Evolutionary conservation across 495 filamentous ascomycete genomes (phyloP).

Genomic region (Hypomontagnella monticulosa): DNA sequence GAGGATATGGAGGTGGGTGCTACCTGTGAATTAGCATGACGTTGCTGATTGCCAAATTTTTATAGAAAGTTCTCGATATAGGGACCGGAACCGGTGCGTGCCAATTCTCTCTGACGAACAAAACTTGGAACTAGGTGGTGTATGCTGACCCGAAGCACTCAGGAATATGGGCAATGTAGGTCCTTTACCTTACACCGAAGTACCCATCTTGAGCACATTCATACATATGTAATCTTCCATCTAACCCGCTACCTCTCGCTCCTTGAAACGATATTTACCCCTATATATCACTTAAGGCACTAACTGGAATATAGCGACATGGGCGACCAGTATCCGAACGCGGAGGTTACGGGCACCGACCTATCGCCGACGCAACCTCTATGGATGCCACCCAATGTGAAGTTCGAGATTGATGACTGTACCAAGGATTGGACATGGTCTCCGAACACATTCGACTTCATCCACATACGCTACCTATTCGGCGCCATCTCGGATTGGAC

Average conservation of each 20-base stretch:
- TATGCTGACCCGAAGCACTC: too few relatives aligned
- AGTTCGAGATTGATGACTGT: slow-evolving; percentile 32
- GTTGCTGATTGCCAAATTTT: slow-evolving; percentile 49
- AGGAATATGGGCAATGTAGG: slow-evolving; percentile 66
- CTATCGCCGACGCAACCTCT: slow-evolving; percentile 20
- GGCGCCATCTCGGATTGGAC: slow-evolving; percentile 21
- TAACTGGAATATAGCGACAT: slow-evolving; percentile 18
- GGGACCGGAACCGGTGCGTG: slow-evolving; percentile 66
- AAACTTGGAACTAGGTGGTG: too few relatives aligned
- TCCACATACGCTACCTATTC: slow-evolving; percentile 25
- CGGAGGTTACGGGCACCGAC: slow-evolving; percentile 28
- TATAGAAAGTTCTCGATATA: slow-evolving; percentile 66
- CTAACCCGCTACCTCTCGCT: background rate
- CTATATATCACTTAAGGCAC: background rate
- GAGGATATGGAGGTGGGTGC: too few relatives aligned
- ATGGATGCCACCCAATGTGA: slow-evolving; percentile 30
- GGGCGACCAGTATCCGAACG: slow-evolving; percentile 13
- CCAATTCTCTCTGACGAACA: too few relatives aligned
- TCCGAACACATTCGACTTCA: slow-evolving; percentile 18
- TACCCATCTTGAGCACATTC: too few relatives aligned
- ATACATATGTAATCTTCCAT: too few relatives aligned
- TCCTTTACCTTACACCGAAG: background rate
- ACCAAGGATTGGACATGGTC: slow-evolving; percentile 28
- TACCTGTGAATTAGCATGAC: too few relatives aligned
- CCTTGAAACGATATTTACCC: background rate